Percentiles rank a stretch among this genome's conserved stretches.
Conservation (phyloP, 2,329 filamentous ascomycete species). For the Colletotrichum cordylinicola region DNA sequence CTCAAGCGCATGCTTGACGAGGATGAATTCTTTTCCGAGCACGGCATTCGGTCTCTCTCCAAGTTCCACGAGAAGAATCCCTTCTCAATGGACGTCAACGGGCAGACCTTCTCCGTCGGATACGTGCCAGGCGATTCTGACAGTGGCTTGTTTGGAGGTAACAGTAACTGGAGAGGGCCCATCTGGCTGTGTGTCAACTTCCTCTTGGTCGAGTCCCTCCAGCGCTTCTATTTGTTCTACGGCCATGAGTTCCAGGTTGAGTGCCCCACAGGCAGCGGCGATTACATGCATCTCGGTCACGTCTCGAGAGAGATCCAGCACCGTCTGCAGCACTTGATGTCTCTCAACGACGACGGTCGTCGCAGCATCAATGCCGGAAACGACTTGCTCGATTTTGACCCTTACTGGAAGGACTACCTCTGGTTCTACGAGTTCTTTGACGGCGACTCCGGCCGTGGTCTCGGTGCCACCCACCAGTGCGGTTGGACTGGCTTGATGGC, state of each 20-base stretch:
- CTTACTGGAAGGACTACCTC: conserved; percentile 89
- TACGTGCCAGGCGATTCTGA: conserved; percentile 97
- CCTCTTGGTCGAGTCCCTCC: conserved; percentile 89
- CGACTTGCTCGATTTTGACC: conserved; percentile 87
- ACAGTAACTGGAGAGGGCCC: conserved; percentile 96
- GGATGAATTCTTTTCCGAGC: conserved; percentile 87
- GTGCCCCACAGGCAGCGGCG: conserved; percentile 90
- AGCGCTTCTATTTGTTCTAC: conserved; percentile 96
- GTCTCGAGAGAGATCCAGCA: conserved; percentile 96
- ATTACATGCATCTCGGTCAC: conserved; percentile 94
- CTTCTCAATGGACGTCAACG: conserved; percentile 95
- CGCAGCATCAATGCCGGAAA: conserved; percentile 88
- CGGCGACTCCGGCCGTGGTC: conserved; percentile 85
- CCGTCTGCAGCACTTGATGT: conserved; percentile 89
- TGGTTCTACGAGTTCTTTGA: conserved; percentile 99
- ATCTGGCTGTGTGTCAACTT: conserved; percentile 98
- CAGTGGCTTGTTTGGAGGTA: conserved; percentile 92
- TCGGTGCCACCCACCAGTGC: conserved; percentile 93
- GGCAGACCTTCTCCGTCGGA: conserved; percentile 83
- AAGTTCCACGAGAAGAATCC: conserved; percentile 91
- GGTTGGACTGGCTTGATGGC: conserved; percentile 97
- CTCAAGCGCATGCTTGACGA: conserved; percentile 92
- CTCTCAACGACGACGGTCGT: conserved; percentile 81
- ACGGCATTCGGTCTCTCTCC: conserved; percentile 90
- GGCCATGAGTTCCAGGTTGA: conserved; percentile 88